Evolutionary conservation across 768 basidiomycete genomes (phyloP).

Genomic region (Pleurotus tuoliensis): DNA sequence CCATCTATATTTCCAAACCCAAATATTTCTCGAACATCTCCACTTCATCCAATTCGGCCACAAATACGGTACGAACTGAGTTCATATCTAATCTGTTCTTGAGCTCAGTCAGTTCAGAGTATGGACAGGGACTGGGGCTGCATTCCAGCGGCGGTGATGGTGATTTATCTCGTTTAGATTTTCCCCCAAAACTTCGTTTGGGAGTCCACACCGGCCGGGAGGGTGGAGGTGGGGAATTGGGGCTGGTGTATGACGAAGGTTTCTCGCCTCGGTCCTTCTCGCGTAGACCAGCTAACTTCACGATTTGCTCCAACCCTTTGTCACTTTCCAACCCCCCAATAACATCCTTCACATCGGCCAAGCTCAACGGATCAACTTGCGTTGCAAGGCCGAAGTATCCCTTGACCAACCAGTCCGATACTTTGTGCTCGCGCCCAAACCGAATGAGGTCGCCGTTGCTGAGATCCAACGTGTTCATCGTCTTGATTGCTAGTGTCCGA

Average conservation of each 20-base stretch:
- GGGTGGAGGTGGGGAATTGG: no score
- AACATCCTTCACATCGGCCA: not conserved
- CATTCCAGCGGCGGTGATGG: no score
- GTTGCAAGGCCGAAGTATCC: not conserved
- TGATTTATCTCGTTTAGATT: no score
- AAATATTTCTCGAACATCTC: not conserved
- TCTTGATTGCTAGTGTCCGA: constrained; percentile 1
- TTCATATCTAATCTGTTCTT: no score
- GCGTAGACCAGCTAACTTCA: not conserved
- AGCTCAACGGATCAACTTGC: not conserved
- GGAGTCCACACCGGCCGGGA: no score
- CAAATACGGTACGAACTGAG: no score
- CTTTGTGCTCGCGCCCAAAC: not conserved
- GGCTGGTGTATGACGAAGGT: no score
- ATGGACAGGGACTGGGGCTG: no score
- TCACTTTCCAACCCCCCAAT: not conserved
- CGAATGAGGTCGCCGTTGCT: not conserved
- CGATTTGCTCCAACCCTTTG: not conserved
- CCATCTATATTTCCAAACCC: no score
- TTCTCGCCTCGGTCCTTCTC: not conserved
- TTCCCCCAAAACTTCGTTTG: no score
- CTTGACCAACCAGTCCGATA: not conserved
- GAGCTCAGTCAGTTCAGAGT: no score
- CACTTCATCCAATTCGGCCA: not conserved
- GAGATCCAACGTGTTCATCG: not conserved